Evolutionary conservation across 164 flowering plant species (phyloP), one percentile per base, ranked within the genome.

Genomic region (Sedum album): DNA sequence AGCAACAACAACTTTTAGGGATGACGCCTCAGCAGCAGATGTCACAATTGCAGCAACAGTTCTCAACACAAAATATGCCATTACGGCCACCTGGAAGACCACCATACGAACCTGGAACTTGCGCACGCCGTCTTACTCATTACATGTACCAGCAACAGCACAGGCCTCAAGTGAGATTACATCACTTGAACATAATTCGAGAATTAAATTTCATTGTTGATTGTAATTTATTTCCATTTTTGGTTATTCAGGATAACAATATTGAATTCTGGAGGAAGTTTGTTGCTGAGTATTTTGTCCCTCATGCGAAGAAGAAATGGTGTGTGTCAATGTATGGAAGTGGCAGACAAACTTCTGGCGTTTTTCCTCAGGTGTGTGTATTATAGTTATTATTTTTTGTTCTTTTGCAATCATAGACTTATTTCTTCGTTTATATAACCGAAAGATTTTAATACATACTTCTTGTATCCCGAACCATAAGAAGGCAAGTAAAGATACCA

Each of bases 261-360:
- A 95, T 95, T 68, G 99, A 92, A 20, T 95, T 88, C 73, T 95
- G 99, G 99, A 83, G 99, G 68, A 92, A 95, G 79, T 92, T 92
- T 81, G 97, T 95, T 20, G 83, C 88, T 0, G 97, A 95, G 68
- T 92, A 80, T 77, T 95, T 89, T 79, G 95, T 96, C 66, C 98
- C 99, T 13, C 77, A 87, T 86, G 97, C 99, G 55, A 95, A 86
- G 80, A 95, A 95, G 81, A 89, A 90, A 72, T 95, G 99, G 99
- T 95, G 99, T 77, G 97, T 95, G 64, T 95, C 99, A 15, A 83
- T 85, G 81, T 95, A 95, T 78, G 99, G 96, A 78, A 92, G 82
- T 82, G 93, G 98, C 20, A 79, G 98, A 49, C 99, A 90, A 78
- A 85, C 97, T 61, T 89, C 90, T 69, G 99, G 99, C 66, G 99